Evolutionary conservation across 495 filamentous ascomycete genomes (phyloP), one percentile per base, ranked within the genome.

Genomic region (Daldinia decipiens): DNA sequence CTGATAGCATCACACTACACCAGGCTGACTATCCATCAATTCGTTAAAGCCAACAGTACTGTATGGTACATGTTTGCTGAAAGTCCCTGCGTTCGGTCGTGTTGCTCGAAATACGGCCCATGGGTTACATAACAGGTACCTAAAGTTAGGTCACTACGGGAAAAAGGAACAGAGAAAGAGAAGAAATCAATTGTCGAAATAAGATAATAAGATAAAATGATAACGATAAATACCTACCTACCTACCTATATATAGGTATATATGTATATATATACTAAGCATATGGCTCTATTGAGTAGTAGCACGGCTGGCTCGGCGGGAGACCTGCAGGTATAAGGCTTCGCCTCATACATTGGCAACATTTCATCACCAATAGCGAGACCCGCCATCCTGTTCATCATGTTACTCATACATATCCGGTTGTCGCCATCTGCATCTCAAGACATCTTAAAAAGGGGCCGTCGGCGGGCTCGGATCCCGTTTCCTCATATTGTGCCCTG

Each of bases 311-410:
- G 56, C 50, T 57, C 55, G 60, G 69, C 38, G 39, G 32, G 38
- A 26, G 45, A 60, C 21, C 12, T 62, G 43, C 62, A 73, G 40
- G 13, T 38, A 51, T 50, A 62, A 68, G 61, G 60, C 70, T 69
- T 73, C 34, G 65, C 60, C 65, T 68, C 60, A 65, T 50, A 58
- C 64, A 24, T 59, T 26, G 65, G 60, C 65, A 57, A 58, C 51
- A 47, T 50, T 58, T 27, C 40, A 29, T 57, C 59, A 65, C 31
- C 39, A 57, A 50, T 59, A 53, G 27, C 45, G 12, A 38, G 24
- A 50, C 55, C 19, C 50, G 11, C 65, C n/a, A 62, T 55, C 65
- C 15, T 65, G 60, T 39, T 57, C n/a, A 62, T 55, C 65, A n/a
- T 65, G 60, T 40, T 57, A 55, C 60, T 43, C 54, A 43, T 69